Evolutionary conservation across 179 eudicot species (phyloP).

Genomic region (Camellia oleifera): DNA sequence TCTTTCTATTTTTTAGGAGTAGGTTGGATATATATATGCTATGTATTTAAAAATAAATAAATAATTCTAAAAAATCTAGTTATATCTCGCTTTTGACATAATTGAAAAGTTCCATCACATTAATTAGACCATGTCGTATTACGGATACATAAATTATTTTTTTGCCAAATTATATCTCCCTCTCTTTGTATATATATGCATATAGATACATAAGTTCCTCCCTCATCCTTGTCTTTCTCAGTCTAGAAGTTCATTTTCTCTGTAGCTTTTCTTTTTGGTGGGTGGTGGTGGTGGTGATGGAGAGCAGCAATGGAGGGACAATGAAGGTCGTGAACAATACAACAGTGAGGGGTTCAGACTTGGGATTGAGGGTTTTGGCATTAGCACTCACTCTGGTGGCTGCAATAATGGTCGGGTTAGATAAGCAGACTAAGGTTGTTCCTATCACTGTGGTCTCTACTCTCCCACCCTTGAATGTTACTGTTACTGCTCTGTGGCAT

Average conservation of each 20-base stretch:
- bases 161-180: too few relatives aligned
- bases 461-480: constrained; percentile 50
- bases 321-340: neutral
- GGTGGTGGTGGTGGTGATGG: constrained; percentile 1
- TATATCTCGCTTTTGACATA: too few relatives aligned
- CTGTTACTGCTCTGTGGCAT: constrained; percentile 49
- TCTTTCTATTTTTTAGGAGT: too few relatives aligned
- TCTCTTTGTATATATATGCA: too few relatives aligned
- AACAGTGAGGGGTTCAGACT: constrained; percentile 17
- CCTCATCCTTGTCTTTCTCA: too few relatives aligned
- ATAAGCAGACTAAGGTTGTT: constrained; percentile 53
- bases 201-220: too few relatives aligned
- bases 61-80: too few relatives aligned
- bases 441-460: constrained; percentile 37
- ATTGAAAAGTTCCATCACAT: too few relatives aligned
- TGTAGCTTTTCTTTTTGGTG: neutral
- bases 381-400: constrained; percentile 43
- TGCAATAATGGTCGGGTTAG: constrained; percentile 50
- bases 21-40: too few relatives aligned
- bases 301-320: neutral
- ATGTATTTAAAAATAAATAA: too few relatives aligned
- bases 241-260: neutral
- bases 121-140: too few relatives aligned
- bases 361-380: constrained; percentile 36
- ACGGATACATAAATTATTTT: too few relatives aligned